Base-by-base conservation (phyloP, 352 stramenopile species). In the Pythium vanterpoolii region DNA sequence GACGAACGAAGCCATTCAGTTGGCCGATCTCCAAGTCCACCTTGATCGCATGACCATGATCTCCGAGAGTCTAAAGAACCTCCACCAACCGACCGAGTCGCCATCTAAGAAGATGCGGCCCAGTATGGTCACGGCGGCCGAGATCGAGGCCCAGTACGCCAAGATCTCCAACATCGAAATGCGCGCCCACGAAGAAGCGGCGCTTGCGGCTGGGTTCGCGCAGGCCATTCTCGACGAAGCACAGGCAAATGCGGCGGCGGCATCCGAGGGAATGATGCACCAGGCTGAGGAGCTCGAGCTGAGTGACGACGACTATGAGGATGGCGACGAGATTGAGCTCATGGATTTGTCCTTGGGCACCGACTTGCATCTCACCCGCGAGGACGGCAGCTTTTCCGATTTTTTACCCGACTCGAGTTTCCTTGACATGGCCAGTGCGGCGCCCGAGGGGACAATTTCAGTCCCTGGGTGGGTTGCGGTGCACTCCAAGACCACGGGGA, bases 41-140 rank as follows among this genome's bases (percentile, higher is more conserved):
- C 43, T 90, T 18, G 77, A 90, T 50, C 79, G 77, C 31, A 90
- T 90, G 81, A 87, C 83, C 42, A 68, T 78, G 62, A 89, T 90
- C 46, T 87, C 81, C 19, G 69, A 76, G 36, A 88, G 57, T 52
- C 56, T 90, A 31, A 80, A 79, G 27, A 77, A 69, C 14, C 40
- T 68, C 5, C 42, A 68, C 9, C 72, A 77, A n/a, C 54, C 63
- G 40, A 81, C 64, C 5, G 69, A 86, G 28, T 61, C 65, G 0
- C 60, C 69, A 7, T 68, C 69, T 10, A 77, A 77, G 34, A 83
- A 85, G 73, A 61, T 77, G 24, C 70, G 69, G 16, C 66, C 65
- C 43, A 84, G 62, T 14, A 86, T 79, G 53, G 23, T 39, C 2
- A 58, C 40, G 4, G 40, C 53, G 6, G 53, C 53, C 19, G 53